These are phyloP conservation scores for Albizia julibrissin DNA, from an alignment of 306 rosid genomes.

Conservation along the genomic window DNA sequence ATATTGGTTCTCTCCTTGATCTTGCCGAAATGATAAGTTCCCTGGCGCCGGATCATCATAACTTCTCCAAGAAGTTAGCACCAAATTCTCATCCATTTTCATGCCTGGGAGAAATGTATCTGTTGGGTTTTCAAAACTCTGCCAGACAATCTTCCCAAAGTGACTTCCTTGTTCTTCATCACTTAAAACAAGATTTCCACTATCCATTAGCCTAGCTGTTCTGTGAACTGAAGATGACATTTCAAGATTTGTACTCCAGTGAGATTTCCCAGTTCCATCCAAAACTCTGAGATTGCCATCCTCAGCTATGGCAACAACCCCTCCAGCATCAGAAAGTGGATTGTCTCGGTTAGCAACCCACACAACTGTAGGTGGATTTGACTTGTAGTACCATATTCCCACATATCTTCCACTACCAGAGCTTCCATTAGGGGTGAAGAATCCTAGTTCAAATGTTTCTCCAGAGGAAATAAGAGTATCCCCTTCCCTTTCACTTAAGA, in stretches of 20 bases:
- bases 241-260: conserved; percentile 61
- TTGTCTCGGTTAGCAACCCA: conserved; percentile 79
- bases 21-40: conserved; percentile 71
- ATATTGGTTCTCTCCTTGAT: conserved; percentile 54
- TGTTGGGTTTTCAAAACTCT: conserved; percentile 71
- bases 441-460: conserved; percentile 61
- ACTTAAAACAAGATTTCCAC: conserved; percentile 59
- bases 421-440: conserved; percentile 73
- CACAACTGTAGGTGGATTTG: conserved; percentile 58
- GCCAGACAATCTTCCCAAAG: conserved; percentile 49
- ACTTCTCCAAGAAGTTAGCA: conserved; percentile 70
- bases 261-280: conserved; percentile 43
- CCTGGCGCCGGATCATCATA: conserved; percentile 62
- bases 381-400: conserved; percentile 73
- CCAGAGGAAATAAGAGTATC: conserved; percentile 64
- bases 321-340: conserved; percentile 53
- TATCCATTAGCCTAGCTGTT: conserved; percentile 58
- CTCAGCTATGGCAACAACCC: conserved; percentile 53
- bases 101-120: conserved; percentile 89
- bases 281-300: conserved; percentile 67
- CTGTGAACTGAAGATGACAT: conserved; percentile 31
- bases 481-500: conserved; percentile 39
- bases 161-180: conserved; percentile 40
- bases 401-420: conserved; percentile 56
- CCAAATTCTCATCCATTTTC: conserved; percentile 58